Evolutionary conservation across 2,329 filamentous ascomycete genomes (phyloP).

Genomic region (Colletotrichum sp.): DNA sequence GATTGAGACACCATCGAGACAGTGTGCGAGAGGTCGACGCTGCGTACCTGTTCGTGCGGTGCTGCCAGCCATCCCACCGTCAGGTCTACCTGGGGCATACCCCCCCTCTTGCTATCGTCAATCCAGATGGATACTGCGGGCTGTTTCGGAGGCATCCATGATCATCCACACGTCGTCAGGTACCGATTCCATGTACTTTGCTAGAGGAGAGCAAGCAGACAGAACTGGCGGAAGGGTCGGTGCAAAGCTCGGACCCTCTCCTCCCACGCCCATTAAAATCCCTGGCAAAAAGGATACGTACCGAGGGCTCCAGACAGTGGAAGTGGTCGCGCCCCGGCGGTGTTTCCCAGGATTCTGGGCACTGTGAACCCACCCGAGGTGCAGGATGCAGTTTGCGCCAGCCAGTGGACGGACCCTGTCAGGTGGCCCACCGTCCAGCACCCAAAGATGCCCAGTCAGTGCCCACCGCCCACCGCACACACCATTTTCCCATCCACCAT

Average conservation of each 20-base stretch:
- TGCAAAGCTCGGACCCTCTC: constrained; percentile 8
- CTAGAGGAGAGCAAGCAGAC: not conserved
- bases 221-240: constrained; percentile 7
- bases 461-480: not conserved
- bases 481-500: not conserved
- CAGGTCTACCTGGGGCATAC: not conserved
- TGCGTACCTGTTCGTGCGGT: not conserved
- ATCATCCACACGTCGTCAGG: constrained; percentile 46
- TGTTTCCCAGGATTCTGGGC: not conserved
- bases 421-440: constrained; percentile 2
- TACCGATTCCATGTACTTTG: constrained; percentile 33
- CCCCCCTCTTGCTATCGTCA: not conserved
- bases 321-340: not conserved
- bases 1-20: constrained; percentile 3
- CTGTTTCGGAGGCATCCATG: constrained; percentile 40
- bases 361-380: constrained; percentile 10
- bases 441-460: not conserved
- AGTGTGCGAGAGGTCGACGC: not conserved
- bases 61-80: not conserved
- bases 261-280: constrained; percentile 10
- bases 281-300: constrained; percentile 8
- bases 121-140: not conserved
- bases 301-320: not conserved
- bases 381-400: constrained; percentile 17
- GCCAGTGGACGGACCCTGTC: constrained; percentile 14